A percentile compares a stretch with the other conserved stretches of the same genome.
These are phyloP conservation scores for Carex littledalei DNA, from an alignment of 176 grass and related monocot genomes.

Conservation along the genomic window DNA sequence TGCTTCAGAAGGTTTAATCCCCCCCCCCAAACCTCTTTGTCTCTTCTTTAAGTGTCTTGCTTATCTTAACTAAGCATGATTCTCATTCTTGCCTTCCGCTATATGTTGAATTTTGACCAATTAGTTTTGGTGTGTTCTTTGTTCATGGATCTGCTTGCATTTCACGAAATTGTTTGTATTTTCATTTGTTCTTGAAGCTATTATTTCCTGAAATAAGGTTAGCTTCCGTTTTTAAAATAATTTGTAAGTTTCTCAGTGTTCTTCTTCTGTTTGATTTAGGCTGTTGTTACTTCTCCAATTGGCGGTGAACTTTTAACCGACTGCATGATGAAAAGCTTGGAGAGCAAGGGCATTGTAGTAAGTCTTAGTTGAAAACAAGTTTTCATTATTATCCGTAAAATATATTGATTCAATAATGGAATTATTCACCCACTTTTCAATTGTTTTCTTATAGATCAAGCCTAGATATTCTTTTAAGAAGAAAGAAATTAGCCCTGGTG, in stretches of 20 bases:
- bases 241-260: not conserved
- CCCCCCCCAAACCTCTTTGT: not conserved
- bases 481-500: conserved; percentile 75
- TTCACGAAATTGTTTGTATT: conserved; percentile 10
- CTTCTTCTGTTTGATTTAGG: conserved; percentile 40
- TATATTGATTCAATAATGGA: not conserved
- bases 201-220: not conserved
- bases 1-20: conserved; percentile 78
- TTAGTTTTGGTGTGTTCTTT: conserved; percentile 4
- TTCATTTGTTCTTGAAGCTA: not conserved
- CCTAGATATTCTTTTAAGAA: conserved; percentile 99
- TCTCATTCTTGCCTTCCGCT: not conserved
- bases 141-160: not conserved
- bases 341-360: conserved; percentile 84
- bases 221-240: not conserved
- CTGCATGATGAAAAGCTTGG: conserved; percentile 99
- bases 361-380: conserved; percentile 25
- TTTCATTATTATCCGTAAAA: conserved; percentile 28
- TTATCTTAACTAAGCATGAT: too few species aligned
- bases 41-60: too few species aligned
- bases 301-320: conserved; percentile 98
- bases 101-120: not conserved
- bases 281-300: conserved; percentile 78
- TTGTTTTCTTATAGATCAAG: conserved; percentile 60
- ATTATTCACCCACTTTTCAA: not conserved